Evolutionary conservation across 306 rosid species (phyloP), one percentile per base, ranked within the genome.

Genomic region (Potentilla sterilis): DNA sequence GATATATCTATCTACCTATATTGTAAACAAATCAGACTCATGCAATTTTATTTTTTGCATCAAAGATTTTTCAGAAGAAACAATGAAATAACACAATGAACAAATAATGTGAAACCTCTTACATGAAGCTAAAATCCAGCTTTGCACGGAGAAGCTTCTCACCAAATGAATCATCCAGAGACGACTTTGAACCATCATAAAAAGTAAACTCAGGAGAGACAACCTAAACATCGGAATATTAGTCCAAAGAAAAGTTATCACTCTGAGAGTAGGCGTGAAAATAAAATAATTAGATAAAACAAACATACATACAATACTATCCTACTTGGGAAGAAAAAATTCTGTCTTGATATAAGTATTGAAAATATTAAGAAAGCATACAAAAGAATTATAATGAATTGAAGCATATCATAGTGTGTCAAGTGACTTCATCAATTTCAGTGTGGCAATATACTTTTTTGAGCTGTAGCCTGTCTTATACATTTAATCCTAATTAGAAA

Each of bases 81-180:
- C 12, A 40, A 42, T 55, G 24, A 21, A 66, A 47, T 67, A 46
- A 73, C 14, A 4, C 48, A 2, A 18, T 34, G 67, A 61, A 40
- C 65, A 73, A 0, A 44, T 15, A 67, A 28, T 16, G 41, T 13
- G 74, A 44, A 8, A 65, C 57, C 73, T 77, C 97, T 92, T 77
- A 95, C 99, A 92, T 92, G 96, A 95, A 95, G 79, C 96, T 95
- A 75, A 95, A 66, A 75, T 95, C 99, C 93, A 95, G 77, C 86
- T 95, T 95, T 41, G 99, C 99, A 58, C 99, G 99, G 73, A 95
- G 88, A 85, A 92, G 99, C 87, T 92, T 95, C 85, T 95, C 99
- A 54, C 99, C 92, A 78, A 73, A 88, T 18, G 97, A 84, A 80
- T 95, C 97, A 85, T 89, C 96, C 76, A 87, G 81, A 76, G 89